A percentile compares a stretch with the other conserved stretches of the same genome.
Conservation (phyloP, 2,329 filamentous ascomycete species). For the Setomelanomma holmii region DNA sequence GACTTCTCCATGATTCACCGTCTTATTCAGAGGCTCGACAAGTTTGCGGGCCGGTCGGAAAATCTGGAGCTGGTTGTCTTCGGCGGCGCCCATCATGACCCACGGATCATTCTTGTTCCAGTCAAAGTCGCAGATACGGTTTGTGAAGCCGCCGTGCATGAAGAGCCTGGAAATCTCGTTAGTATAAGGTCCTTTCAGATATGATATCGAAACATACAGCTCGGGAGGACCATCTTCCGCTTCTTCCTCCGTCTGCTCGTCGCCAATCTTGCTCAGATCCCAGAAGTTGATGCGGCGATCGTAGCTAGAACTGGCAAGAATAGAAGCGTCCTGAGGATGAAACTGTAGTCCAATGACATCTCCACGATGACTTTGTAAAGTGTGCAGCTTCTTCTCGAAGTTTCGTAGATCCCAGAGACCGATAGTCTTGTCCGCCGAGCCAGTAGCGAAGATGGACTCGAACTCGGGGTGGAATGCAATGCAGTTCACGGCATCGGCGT, state of each 20-base stretch:
- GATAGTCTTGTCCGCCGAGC: conserved; percentile 93
- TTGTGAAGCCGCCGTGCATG: conserved; percentile 98
- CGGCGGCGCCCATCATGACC: conserved; percentile 93
- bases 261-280: conserved; percentile 90
- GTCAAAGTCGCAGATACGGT: conserved; percentile 93
- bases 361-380: conserved; percentile 85
- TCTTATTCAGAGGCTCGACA: conserved; percentile 45
- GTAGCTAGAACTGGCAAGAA: conserved; percentile 90
- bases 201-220: conserved; percentile 63
- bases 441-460: conserved; percentile 90
- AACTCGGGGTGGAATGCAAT: conserved; percentile 90
- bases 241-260: conserved; percentile 94
- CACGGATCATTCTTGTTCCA: conserved; percentile 98
- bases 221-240: conserved; percentile 94
- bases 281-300: conserved; percentile 95
- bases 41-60: conserved; percentile 58
- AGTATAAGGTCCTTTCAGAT: too few species aligned
- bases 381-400: conserved; percentile 87
- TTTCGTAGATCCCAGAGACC: conserved; percentile 95
- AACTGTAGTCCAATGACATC: conserved; percentile 91
- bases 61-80: conserved; percentile 95
- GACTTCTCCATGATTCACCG: conserved; percentile 47
- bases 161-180: conserved; percentile 68
- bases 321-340: conserved; percentile 89
- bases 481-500: conserved; percentile 94